Base-by-base conservation (phyloP, 2,329 filamentous ascomycete genomes). In the Coleophoma crateriformis region DNA sequence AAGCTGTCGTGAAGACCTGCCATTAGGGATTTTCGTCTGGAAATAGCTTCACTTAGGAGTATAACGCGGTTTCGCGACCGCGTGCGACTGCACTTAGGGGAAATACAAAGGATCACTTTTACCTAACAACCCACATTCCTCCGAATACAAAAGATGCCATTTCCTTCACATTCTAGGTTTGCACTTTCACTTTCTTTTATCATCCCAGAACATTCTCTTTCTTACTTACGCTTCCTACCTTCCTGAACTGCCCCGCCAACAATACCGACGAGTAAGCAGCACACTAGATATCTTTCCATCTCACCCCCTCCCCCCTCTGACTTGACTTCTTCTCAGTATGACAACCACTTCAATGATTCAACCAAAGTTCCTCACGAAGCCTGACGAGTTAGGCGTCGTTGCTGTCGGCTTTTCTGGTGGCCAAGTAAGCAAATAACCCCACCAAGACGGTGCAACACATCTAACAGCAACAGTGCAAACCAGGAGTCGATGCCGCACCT, bases 381-480 rank as follows among this genome's bases (percentile, higher is more conserved):
- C 84, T 33, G 78, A 88, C 64, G 85, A 97, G 64, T 78, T 99
- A 56, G 94, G 92, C 54, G 81, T 99, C 50, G 90, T 97, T 35
- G 90, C 92, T 45, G 94, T 97, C 35, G 92, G 92, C 55, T 99
- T 97, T 76, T 95, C 90, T 48, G 92, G 92, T 58, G 94, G 94
- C 50, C 94, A 96, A 82, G 90, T 94, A 82, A 61, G 76, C 46
- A 50, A 10, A 27, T 33, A 13, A 35, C 38, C 49, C 19, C 27
- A 27, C 27, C 27, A 27, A 27, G 27, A 7, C 27, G 27, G 27
- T 4, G 8, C 27, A 27, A 27, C 27, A 27, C 51, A 40, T 34
- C 44, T 49, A 50, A 55, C 54, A 47, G 56, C 15, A 49, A 33
- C 62, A 95, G 89, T 85, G 85, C 73, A 96, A 97, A 73, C 77